Base-by-base conservation (phyloP, 2,329 filamentous ascomycete species). In the Cladosporium sp. region DNA sequence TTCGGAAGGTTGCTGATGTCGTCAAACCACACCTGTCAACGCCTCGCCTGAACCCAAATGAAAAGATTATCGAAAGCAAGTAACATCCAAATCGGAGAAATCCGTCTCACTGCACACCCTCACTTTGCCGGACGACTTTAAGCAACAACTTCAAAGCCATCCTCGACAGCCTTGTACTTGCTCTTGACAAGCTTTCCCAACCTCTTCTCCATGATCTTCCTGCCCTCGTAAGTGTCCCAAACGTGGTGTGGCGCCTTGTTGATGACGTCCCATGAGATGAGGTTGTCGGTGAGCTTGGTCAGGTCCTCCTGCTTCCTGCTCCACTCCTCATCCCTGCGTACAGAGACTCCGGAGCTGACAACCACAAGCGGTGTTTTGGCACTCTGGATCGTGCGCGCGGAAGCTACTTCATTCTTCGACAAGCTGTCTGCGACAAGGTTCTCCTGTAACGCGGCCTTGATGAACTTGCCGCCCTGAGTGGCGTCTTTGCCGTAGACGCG, bases 391-490 rank as follows among this genome's bases (percentile, higher is more conserved):
- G 89, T 88, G 26, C 90, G 84, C 66, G 92, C 92, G 66, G 89
- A 91, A 53, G 85, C 82, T 21, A 96, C 88, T 73, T 99, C 95
- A 37, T 91, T 91, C 77, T 89, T 90, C 16, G 92, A 92, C 70
- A 98, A 87, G 0, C 91, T 92, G 69, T 89, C 86, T 0, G 93
- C 93, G 35, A 97, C 92, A 0, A 98, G 83, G 69, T 90, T 94
- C 80, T 99, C 95, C 79, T 99, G 95, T 65, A 99, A 83, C 78
- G 93, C 91, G 5, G 93, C 91, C 77, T 96, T 97, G 77, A 97
- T 89, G 76, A 87, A 89, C 76, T 93, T 96, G 67, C 91, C 91
- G 28, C 84, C 85, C 78, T 96, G 92, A 74, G 92, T 90, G 0
- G 92, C 88, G 5, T 88, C 87, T 53, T 87, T 85, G 14, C 95